phyloP scores from a whole-genome alignment of 2,329 filamentous ascomycete genomes.

The Ascochyta viciae-villosae region DNA sequence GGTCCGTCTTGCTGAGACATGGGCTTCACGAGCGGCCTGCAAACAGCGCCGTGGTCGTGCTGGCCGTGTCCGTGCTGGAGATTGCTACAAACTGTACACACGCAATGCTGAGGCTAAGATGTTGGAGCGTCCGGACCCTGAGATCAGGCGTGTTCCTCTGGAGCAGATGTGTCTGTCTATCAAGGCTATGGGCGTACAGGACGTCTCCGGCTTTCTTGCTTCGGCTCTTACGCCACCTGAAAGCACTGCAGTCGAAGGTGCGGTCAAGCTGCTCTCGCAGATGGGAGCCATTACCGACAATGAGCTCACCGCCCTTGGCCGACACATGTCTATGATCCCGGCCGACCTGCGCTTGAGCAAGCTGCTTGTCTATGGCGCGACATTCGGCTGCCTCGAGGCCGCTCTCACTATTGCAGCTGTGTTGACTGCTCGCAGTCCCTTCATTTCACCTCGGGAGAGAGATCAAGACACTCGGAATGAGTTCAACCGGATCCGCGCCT shows the following conservation, averaged over 20 bases:
- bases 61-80: constrained; percentile 87
- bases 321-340: constrained; percentile 93
- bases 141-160: constrained; percentile 89
- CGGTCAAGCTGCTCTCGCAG: constrained; percentile 76
- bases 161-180: constrained; percentile 96
- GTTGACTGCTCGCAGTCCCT: constrained; percentile 86
- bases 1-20: constrained; percentile 91
- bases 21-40: constrained; percentile 91
- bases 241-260: constrained; percentile 82
- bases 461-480: constrained; percentile 84
- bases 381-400: constrained; percentile 90
- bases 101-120: constrained; percentile 77
- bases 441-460: constrained; percentile 81
- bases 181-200: constrained; percentile 88
- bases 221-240: constrained; percentile 90
- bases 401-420: constrained; percentile 90
- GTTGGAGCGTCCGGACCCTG: constrained; percentile 92
- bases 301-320: constrained; percentile 86
- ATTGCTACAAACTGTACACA: constrained; percentile 96
- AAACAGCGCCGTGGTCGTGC: constrained; percentile 94
- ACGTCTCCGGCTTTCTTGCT: constrained; percentile 81
- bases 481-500: constrained; percentile 75
- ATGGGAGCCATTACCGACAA: constrained; percentile 90
- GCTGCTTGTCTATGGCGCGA: constrained; percentile 91
- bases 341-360: constrained; percentile 93